These are phyloP conservation scores for Elsinoe fawcettii DNA, from an alignment of 2,329 filamentous ascomycete genomes.

Conservation along the genomic window DNA sequence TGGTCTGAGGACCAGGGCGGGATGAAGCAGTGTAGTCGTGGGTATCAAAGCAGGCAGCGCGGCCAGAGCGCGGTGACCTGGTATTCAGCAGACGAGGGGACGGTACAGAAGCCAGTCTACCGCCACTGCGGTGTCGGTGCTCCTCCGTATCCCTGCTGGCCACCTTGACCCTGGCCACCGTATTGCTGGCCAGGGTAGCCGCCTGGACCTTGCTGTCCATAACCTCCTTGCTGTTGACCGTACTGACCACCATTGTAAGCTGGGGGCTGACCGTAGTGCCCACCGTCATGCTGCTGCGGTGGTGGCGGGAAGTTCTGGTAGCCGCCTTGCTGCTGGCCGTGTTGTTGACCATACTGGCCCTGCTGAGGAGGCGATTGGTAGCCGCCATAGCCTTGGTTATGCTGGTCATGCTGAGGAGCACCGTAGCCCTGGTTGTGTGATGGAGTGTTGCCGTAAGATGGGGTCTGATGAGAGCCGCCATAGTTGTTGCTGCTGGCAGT, in stretches of 20 bases:
- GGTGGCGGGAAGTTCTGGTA: slow-evolving; percentile 1
- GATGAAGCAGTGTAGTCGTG: background rate
- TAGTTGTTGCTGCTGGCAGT: slow-evolving; percentile 19
- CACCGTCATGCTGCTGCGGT: slow-evolving; percentile 7
- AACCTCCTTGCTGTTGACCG: slow-evolving; percentile 13
- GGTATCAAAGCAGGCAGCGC: background rate
- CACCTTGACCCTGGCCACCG: slow-evolving; percentile 8
- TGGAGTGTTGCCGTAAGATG: slow-evolving; percentile 17
- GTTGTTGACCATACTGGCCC: slow-evolving; percentile 98
- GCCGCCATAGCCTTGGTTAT: slow-evolving; percentile 21
- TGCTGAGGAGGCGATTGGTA: slow-evolving; percentile 52
- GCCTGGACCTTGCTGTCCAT: slow-evolving; percentile 12
- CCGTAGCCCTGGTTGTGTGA: slow-evolving; percentile 16
- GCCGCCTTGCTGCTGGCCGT: slow-evolving; percentile 80
- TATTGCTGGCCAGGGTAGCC: slow-evolving; percentile 15
- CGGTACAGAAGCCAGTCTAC: background rate
- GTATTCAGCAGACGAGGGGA: background rate
- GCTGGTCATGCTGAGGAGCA: slow-evolving; percentile 20
- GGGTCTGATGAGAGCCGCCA: slow-evolving; percentile 19
- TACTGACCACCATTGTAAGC: slow-evolving; percentile 9
- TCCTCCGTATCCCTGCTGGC: background rate
- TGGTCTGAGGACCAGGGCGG: background rate
- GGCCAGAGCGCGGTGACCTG: background rate
- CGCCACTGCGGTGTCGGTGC: slow-evolving; percentile 3
- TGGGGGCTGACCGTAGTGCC: slow-evolving; percentile 6